Evolutionary conservation across 2,329 filamentous ascomycete genomes (phyloP), one percentile per base, ranked within the genome.

Genomic region (Aspergillus sp.): DNA sequence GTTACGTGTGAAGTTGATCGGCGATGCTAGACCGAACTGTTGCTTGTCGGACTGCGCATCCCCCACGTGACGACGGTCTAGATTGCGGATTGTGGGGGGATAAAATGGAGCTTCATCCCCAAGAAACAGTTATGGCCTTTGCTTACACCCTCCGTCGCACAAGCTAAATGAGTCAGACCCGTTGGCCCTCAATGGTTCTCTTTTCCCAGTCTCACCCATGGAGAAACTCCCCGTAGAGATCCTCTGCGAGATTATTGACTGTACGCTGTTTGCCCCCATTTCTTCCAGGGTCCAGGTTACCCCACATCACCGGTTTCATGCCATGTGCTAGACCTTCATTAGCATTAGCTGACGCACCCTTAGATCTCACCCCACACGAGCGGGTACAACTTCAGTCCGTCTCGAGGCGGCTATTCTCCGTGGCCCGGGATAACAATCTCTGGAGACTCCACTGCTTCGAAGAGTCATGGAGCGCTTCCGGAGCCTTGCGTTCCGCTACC

Each of bases 381-480:
- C 83, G 93, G 61, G 85, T 89, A 59, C 82, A 76, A 58, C 79
- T 94, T 36, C 91, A 93, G 76, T 82, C 85, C 19, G 86, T 91
- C 12, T 94, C 87, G 25, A 86, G 82, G 64, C 83, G 81, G 48
- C 85, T 94, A 60, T 83, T 88, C 28, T 76, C 80, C 30, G 80
- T 95, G 45, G 89, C 86, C 41, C 87, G 91, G 59, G 91, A 96
- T 72, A 85, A 90, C 68, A 84, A 82, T 41, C 80, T 94, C 38
- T 97, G 93, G 93, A 89, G 89, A 63, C 78, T 83, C 3, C 82
- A 88, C 71, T 93, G 90, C 73, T 91, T 95, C 73, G 82, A 88
- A 38, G 80, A 87, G 60, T 94, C 91, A 15, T 89, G 88, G 72
- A 85, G 89, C 69, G 82, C 86, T 32, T 78, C 81, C n/a, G 83